These are phyloP conservation scores for Closterium sp. DNA, from an alignment of 139 green algal genomes.

Conservation along the genomic window DNA sequence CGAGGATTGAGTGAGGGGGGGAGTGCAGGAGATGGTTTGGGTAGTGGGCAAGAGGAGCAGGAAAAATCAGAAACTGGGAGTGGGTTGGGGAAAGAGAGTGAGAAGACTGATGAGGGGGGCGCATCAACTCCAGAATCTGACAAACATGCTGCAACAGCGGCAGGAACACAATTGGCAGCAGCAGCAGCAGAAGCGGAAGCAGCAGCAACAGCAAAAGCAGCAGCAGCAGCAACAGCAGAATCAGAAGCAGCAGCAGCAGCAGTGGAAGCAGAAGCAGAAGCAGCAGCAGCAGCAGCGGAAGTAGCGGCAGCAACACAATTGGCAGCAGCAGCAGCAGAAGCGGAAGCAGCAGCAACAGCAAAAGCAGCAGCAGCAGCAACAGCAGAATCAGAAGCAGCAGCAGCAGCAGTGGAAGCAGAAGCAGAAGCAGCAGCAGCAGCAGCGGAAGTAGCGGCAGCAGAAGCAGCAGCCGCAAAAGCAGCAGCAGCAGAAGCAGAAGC, in stretches of 20 bases:
- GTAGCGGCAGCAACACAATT: no score
- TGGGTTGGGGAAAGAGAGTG: background rate
- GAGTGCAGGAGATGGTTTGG: background rate
- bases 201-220: background rate
- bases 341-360: background rate
- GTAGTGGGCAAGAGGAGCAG: background rate
- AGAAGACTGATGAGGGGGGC: no score
- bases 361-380: background rate
- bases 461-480: background rate
- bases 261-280: no score
- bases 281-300: background rate
- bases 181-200: background rate
- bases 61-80: background rate
- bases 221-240: no score
- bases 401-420: no score
- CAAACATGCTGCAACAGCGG: background rate
- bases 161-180: background rate
- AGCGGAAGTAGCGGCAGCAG: no score
- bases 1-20: background rate
- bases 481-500: background rate
- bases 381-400: no score
- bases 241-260: no score
- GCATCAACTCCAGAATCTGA: background rate
- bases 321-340: background rate
- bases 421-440: background rate